Base-by-base conservation (phyloP, 441 rosid species). In the Arabidopsis lyrata region DNA sequence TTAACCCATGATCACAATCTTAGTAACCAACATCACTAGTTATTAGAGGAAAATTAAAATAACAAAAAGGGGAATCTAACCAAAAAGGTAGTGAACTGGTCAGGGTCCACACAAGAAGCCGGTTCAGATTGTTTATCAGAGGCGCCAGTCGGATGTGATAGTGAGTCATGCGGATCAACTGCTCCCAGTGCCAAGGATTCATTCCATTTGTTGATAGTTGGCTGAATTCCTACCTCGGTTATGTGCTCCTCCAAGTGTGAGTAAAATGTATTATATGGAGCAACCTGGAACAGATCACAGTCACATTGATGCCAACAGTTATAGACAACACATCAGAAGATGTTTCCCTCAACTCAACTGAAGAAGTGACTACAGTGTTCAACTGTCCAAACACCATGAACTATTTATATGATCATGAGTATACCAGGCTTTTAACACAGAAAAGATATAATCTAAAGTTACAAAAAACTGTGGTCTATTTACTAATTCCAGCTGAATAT, bases 81-180 rank as follows among this genome's bases (percentile, higher is more conserved):
- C 92, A 93, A 82, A 83, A 96, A 96, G 75, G 85, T 85, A n/a
- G 91, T 86, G 79, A 96, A 90, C 63, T 89, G 98, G 79, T 91
- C 98, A 75, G 97, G 93, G 75, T 89, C 98, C 42, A 93, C 60
- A 60, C 76, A 85, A 15, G 88, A 59, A 29, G 98, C 97, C 70
- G 93, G 77, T 82, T 96, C 99, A 53, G 97, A 86, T 77, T 90
- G 98, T 75, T 84, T 88, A 82, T 91, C 99, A 62, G 97, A 90
- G 38, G 86, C 97, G 38, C 99, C 98, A 4, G 99, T 96, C 47
- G 97, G 97, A 84, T 96, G 99, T 70, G 97, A 88, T 50, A 91
- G 75, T 15, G 98, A 96, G 72, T 96, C 99, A 15, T 96, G 98
- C 8, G 97, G 97, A 84, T 96, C 99, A 77, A 93, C 82, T 66